Base-by-base conservation (phyloP, 1,284 basidiomycete species). In the Agroathelia rolfsii region DNA sequence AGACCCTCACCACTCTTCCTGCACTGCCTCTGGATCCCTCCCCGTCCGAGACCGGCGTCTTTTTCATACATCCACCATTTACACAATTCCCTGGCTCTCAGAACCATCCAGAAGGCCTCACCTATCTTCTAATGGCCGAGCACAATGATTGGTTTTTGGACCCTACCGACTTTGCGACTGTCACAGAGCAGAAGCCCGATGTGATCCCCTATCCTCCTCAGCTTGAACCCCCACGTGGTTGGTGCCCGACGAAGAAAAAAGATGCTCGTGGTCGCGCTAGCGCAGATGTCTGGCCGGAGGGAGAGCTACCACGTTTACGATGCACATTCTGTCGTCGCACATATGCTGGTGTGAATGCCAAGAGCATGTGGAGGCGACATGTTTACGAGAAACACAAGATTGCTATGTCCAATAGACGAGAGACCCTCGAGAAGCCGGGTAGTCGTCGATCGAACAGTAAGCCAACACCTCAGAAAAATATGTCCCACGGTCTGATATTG, bases 301-400 rank as follows among this genome's bases (percentile, higher is more conserved):
- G 79, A 12, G 77, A 81, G 48, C 76, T 81, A 44, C 81, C 81
- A 4, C 61, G 76, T 18, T 61, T 86, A 13, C 66, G 82, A 29
- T 86, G 82, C 54, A 85, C 83, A 1, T 85, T 86, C 48, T 86
- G 82, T 45, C 61, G 82, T 39, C 66, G 81, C 40, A 77, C 72
- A 3, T 86, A 86, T 44, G 77, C 80, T 3, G 82, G 82, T 7
- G 77, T 83, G 16, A 86, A 86, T 48, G 83, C 82, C 6, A 85
- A 86, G 53, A 84, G 81, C 44, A 86, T 86, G 82, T 86, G 83
- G 82, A 60, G 83, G 36, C 64, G 82, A 35, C 82, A 86, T 51
- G 81, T 86, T 12, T 83, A 78, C 41, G 82, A 86, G 55, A 86
- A 86, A 47, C 82, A 86, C 52, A 84, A 82, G 54, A 81, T 86